phyloP scores from a whole-genome alignment of 495 filamentous ascomycete species.

The Penicillium coffeae region DNA sequence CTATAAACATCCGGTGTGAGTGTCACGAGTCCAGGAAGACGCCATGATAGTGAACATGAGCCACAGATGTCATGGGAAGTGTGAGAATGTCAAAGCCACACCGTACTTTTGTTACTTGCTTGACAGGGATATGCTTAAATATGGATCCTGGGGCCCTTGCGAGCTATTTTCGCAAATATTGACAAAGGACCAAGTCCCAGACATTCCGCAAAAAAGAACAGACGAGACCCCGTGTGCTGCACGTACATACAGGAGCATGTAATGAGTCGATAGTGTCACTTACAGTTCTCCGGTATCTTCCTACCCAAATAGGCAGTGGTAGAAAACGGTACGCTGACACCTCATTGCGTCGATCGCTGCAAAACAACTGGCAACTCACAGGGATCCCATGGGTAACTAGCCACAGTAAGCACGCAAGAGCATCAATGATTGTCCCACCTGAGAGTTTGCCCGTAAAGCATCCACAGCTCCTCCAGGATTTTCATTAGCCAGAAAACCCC shows the following conservation, averaged over 20 bases:
- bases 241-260: no score
- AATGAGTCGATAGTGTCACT: no score
- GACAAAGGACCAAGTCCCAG: neutral
- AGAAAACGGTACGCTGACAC: neutral
- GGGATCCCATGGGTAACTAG: neutral
- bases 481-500: neutral
- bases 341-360: neutral
- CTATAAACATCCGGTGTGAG: neutral
- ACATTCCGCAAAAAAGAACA: neutral
- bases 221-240: no score
- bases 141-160: neutral
- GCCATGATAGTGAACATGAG: neutral
- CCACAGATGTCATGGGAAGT: neutral
- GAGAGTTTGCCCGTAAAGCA: no score
- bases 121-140: neutral
- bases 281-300: neutral
- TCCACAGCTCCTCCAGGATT: no score
- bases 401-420: neutral
- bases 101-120: neutral
- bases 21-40: neutral
- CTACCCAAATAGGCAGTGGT: neutral
- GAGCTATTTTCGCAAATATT: neutral
- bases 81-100: neutral
- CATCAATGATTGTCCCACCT: neutral
- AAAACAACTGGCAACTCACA: neutral